Percentiles rank a stretch among this genome's conserved stretches.
phyloP scores from a whole-genome alignment of 1,139 yeast genomes.

The Hemisphaericaspora xylanilytica region DNA sequence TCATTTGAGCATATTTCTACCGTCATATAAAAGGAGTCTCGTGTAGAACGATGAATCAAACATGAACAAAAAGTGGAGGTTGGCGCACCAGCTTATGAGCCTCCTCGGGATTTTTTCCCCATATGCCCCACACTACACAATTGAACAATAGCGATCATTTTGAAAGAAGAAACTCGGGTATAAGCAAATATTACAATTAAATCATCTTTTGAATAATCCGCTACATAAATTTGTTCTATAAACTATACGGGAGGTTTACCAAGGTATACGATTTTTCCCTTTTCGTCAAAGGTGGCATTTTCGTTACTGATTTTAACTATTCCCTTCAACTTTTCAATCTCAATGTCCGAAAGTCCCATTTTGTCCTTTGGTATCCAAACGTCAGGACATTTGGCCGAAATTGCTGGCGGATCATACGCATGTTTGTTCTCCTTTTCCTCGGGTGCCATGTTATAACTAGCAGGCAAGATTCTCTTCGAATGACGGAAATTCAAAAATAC shows the following conservation, averaged over 20 bases:
- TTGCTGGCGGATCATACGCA: slow-evolving; percentile 70
- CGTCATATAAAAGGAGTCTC: too few relatives aligned
- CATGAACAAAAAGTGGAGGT: too few relatives aligned
- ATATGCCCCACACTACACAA: too few relatives aligned
- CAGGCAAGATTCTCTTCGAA: slow-evolving; percentile 56
- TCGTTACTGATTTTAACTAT: slow-evolving; percentile 57
- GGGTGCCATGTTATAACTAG: slow-evolving; percentile 35
- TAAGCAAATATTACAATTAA: too few relatives aligned
- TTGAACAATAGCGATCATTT: too few relatives aligned
- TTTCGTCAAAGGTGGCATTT: slow-evolving; percentile 61
- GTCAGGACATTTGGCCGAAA: slow-evolving; percentile 60
- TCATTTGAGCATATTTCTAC: too few relatives aligned
- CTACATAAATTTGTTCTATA: neutral
- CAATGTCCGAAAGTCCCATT: slow-evolving; percentile 67
- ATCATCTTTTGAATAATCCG: too few relatives aligned
- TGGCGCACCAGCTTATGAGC: too few relatives aligned
- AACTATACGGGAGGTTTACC: slow-evolving; percentile 56
- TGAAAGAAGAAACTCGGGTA: too few relatives aligned
- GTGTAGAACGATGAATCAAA: too few relatives aligned
- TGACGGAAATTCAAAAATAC: slow-evolving; percentile 56
- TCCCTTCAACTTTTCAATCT: slow-evolving; percentile 49
- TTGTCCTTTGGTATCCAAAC: slow-evolving; percentile 90
- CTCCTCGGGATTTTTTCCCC: too few relatives aligned
- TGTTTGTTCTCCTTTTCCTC: slow-evolving; percentile 31
- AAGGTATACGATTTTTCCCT: slow-evolving; percentile 51